Conservation (phyloP, 2,329 filamentous ascomycete species). For the Fusarium denticulatum region DNA sequence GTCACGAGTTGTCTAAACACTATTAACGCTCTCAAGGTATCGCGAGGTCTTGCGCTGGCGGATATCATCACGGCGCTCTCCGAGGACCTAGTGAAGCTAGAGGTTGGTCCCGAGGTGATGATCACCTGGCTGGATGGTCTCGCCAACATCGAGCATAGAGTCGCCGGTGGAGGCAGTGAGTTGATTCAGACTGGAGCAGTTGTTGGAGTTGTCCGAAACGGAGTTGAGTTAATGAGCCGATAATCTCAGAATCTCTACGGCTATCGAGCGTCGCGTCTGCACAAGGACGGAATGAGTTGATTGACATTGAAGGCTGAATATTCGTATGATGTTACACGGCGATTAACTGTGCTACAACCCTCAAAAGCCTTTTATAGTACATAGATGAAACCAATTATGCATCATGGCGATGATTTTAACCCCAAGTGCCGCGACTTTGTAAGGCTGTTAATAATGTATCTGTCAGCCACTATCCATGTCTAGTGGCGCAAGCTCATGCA, state of each 20-base stretch:
- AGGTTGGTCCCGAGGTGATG: conserved; percentile 87
- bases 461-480: conserved; percentile 18
- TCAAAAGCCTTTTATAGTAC: not conserved
- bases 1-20: conserved; percentile 90
- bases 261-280: not conserved
- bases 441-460: conserved; percentile 13
- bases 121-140: conserved; percentile 92
- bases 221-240: conserved; percentile 75
- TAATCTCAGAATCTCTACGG: conserved; percentile 27
- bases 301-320: not conserved
- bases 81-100: conserved; percentile 83
- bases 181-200: conserved; percentile 90
- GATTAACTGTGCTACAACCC: not conserved
- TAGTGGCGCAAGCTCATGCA: conserved; percentile 36
- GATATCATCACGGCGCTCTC: conserved; percentile 90
- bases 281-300: not conserved
- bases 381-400: conserved; percentile 5
- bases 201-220: conserved; percentile 86
- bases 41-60: conserved; percentile 87
- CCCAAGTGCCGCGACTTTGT: not conserved
- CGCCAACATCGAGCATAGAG: conserved; percentile 90
- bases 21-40: conserved; percentile 85
- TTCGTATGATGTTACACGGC: not conserved
- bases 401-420: not conserved
- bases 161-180: conserved; percentile 89